phyloP scores from a whole-genome alignment of 441 rosid genomes.

The Rhodomyrtus psidioides region DNA sequence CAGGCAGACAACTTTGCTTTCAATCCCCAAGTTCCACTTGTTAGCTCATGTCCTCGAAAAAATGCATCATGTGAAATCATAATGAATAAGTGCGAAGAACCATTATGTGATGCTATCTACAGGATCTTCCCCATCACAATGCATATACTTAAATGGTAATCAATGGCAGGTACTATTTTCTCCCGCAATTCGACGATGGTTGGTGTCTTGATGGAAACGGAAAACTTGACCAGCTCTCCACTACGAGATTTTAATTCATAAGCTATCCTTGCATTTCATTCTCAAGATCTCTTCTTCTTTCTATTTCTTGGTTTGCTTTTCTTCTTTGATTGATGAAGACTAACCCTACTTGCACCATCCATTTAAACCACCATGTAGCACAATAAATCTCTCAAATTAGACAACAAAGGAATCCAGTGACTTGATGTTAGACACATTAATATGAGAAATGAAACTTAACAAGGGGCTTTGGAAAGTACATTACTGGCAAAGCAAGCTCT shows the following conservation, averaged over 20 bases:
- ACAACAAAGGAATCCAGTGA: neutral
- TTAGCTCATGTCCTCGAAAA: neutral
- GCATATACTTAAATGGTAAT: neutral
- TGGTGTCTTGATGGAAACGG: neutral
- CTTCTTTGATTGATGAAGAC: neutral
- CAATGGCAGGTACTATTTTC: neutral
- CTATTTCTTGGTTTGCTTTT: neutral
- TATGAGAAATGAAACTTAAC: constrained; percentile 3
- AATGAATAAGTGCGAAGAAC: neutral
- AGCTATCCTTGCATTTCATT: neutral
- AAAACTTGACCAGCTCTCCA: neutral
- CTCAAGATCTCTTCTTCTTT: neutral
- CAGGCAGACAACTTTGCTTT: neutral
- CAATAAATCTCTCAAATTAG: neutral
- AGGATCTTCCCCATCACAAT: neutral
- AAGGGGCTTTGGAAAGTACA: constrained; percentile 44
- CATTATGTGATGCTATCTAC: neutral
- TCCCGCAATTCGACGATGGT: neutral
- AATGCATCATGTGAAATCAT: neutral
- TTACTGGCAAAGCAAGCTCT: constrained; percentile 88
- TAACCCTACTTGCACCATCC: neutral
- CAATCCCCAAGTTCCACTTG: neutral
- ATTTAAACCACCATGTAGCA: neutral
- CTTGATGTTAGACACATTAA: neutral
- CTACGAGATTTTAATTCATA: neutral